A percentile compares a stretch with the other conserved stretches of the same genome.
These are phyloP conservation scores for Talaromyces atroroseus DNA, from an alignment of 2,329 filamentous ascomycete species.

Conservation along the genomic window DNA sequence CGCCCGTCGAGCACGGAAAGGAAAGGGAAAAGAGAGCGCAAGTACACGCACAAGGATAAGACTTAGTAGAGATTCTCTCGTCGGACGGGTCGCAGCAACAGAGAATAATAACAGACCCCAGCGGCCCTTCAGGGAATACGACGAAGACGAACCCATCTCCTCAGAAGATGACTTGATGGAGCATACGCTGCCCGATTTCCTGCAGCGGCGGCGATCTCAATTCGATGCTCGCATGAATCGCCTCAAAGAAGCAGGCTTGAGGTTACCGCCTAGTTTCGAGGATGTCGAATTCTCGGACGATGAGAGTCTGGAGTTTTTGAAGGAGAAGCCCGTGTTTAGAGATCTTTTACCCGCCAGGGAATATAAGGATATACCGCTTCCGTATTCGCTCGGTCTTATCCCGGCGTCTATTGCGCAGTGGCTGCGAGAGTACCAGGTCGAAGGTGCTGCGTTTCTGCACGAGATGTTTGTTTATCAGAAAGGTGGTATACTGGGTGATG, in stretches of 20 bases:
- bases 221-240: slow-evolving; percentile 60
- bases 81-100: slow-evolving; percentile 27
- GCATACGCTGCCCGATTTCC: slow-evolving; percentile 63
- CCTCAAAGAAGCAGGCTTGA: slow-evolving; percentile 64
- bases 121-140: slow-evolving; percentile 34
- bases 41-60: too few species aligned
- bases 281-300: slow-evolving; percentile 72
- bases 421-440: slow-evolving; percentile 83
- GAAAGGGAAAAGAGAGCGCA: slow-evolving; percentile 5
- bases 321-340: slow-evolving; percentile 66
- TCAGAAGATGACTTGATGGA: slow-evolving; percentile 53
- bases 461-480: slow-evolving; percentile 84
- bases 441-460: slow-evolving; percentile 80
- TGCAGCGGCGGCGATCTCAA: slow-evolving; percentile 60
- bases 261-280: slow-evolving; percentile 70
- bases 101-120: slow-evolving; percentile 14
- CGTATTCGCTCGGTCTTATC: slow-evolving; percentile 71
- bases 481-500: slow-evolving; percentile 86
- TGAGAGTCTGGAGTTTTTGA: slow-evolving; percentile 55
- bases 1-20: slow-evolving; percentile 32
- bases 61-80: slow-evolving; percentile 33
- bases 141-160: slow-evolving; percentile 30
- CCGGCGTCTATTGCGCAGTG: slow-evolving; percentile 88
- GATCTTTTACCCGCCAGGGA: slow-evolving; percentile 57
- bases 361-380: slow-evolving; percentile 70